Conservation (phyloP, 495 filamentous ascomycete species). For the Aspergillus baeticus region DNA sequence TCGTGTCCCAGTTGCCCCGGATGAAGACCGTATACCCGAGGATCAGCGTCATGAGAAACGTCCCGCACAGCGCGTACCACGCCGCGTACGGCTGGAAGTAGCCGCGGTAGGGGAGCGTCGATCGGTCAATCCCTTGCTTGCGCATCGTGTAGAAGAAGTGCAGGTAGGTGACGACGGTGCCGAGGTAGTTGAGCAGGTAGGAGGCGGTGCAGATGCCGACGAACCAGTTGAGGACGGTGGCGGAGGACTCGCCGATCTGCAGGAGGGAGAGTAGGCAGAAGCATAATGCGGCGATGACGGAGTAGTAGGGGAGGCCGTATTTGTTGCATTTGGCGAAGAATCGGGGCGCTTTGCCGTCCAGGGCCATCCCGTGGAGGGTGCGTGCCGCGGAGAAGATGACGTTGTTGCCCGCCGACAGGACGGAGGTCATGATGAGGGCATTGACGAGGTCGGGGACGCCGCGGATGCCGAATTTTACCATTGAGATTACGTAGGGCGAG, state of each 20-base stretch:
- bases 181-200: conserved; percentile 37
- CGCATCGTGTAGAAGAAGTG: conserved; percentile 35
- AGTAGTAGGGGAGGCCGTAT: conserved; percentile 43
- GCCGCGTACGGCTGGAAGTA: conserved; percentile 33
- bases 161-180: conserved; percentile 53
- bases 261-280: conserved; percentile 42
- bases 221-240: conserved; percentile 30
- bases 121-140: conserved; percentile 32
- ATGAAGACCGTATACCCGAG: conserved; percentile 24
- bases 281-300: conserved; percentile 34
- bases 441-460: conserved; percentile 47
- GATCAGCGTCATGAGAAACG: conserved; percentile 28
- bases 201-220: conserved; percentile 27
- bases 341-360: conserved; percentile 43
- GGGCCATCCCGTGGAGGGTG: conserved; percentile 43
- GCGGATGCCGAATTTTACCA: conserved; percentile 42
- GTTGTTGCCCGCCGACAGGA: conserved; percentile 51
- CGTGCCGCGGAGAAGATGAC: conserved; percentile 44
- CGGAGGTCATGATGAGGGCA: conserved; percentile 46
- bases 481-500: conserved; percentile 52
- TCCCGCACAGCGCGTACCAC: conserved; percentile 31
- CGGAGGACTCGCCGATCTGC: conserved; percentile 23
- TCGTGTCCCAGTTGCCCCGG: conserved; percentile 23
- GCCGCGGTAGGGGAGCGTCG: conserved; percentile 28
- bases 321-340: conserved; percentile 41